Evolutionary conservation across 495 filamentous ascomycete genomes (phyloP).

Genomic region (Niebla homalea): DNA sequence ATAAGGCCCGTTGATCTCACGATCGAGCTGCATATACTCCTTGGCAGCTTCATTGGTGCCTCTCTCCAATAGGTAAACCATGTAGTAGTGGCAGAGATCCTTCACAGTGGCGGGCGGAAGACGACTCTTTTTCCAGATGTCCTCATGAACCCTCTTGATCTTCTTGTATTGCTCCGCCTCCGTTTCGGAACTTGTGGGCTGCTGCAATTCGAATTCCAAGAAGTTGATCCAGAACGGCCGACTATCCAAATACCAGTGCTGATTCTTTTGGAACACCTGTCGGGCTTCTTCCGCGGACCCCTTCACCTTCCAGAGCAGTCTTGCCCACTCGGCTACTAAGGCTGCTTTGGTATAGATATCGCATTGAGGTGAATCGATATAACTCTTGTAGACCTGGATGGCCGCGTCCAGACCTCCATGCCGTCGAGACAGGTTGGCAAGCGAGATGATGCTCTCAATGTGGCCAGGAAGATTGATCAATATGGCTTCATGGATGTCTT

Average conservation of each 20-base stretch:
- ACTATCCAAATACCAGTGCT: slow-evolving; percentile 76
- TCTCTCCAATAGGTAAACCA: slow-evolving; percentile 72
- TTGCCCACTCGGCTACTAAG: slow-evolving; percentile 81
- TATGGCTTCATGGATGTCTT: slow-evolving; percentile 72
- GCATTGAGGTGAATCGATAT: slow-evolving; percentile 57
- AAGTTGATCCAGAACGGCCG: slow-evolving; percentile 87
- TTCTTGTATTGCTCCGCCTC: slow-evolving; percentile 55
- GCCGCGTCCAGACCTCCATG: slow-evolving; percentile 77
- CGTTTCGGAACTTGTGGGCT: slow-evolving; percentile 55
- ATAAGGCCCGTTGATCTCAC: slow-evolving; percentile 66
- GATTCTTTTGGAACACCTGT: slow-evolving; percentile 67
- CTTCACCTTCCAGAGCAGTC: slow-evolving; percentile 80
- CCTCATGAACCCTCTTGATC: slow-evolving; percentile 68
- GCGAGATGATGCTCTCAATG: slow-evolving; percentile 74
- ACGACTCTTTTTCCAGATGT: slow-evolving; percentile 61
- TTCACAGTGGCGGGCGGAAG: slow-evolving; percentile 54
- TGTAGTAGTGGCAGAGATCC: slow-evolving; percentile 67
- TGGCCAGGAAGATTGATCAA: slow-evolving; percentile 57
- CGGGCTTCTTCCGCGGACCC: slow-evolving; percentile 76
- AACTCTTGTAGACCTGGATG: slow-evolving; percentile 68
- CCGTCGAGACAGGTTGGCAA: slow-evolving; percentile 79
- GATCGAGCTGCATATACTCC: slow-evolving; percentile 72
- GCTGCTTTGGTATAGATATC: slow-evolving; percentile 75
- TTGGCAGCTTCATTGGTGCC: slow-evolving; percentile 75
- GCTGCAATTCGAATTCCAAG: slow-evolving; percentile 78